These are phyloP conservation scores for Tylopilus sp. DNA, from an alignment of 768 basidiomycete species.

Conservation along the genomic window DNA sequence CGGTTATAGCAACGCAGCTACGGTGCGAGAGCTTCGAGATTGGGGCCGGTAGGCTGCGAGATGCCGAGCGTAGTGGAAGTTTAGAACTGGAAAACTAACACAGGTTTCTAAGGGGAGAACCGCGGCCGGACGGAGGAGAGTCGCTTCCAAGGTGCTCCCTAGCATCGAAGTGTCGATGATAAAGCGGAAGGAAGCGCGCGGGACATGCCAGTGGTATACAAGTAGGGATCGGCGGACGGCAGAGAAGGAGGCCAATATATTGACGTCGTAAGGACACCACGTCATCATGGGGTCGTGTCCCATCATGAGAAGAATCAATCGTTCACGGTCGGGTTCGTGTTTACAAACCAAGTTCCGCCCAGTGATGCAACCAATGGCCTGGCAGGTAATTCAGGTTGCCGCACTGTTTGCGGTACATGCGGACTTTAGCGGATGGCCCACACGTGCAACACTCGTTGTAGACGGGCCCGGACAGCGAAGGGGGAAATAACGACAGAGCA, in stretches of 20 bases:
- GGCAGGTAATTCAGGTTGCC: background rate
- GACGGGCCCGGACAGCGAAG: background rate
- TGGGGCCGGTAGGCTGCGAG: background rate
- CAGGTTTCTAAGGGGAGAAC: background rate
- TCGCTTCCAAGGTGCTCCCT: too few species aligned
- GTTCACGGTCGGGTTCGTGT: background rate
- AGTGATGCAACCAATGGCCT: background rate
- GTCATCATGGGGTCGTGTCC: conserved; percentile 1
- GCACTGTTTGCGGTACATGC: background rate
- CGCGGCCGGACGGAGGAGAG: background rate
- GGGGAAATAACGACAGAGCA: too few species aligned
- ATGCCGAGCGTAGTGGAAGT: background rate
- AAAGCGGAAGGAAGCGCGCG: conserved; percentile 4
- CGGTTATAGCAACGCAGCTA: conserved; percentile 4
- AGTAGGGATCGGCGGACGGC: conserved; percentile 10
- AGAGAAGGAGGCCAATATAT: conserved; percentile 2
- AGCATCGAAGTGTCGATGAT: background rate
- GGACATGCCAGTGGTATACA: background rate
- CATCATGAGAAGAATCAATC: conserved; percentile 1
- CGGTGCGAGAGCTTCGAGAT: background rate
- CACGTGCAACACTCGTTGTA: background rate
- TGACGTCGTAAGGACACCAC: background rate
- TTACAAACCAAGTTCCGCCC: background rate
- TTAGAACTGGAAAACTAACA: background rate
- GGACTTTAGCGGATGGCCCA: background rate